These are phyloP conservation scores for Clarireedia monteithiana DNA, from an alignment of 2,329 filamentous ascomycete genomes.

Conservation along the genomic window DNA sequence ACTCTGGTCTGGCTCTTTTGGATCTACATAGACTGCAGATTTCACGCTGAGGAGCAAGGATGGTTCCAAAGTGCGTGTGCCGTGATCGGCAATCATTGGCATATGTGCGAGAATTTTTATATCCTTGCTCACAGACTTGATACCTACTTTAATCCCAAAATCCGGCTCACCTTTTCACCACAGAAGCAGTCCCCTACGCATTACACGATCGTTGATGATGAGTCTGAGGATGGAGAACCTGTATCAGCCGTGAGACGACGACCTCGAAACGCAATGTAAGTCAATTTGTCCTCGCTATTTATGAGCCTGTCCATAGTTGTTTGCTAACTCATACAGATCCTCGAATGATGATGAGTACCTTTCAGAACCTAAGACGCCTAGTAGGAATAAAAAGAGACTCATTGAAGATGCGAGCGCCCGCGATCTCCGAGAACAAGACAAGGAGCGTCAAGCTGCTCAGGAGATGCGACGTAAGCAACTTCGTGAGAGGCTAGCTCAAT, in stretches of 20 bases:
- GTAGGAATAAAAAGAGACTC: constrained; percentile 32
- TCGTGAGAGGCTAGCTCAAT: constrained; percentile 38
- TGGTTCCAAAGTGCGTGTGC: not conserved
- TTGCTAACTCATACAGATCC: not conserved
- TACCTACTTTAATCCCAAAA: constrained; percentile 2
- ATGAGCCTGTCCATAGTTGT: not conserved
- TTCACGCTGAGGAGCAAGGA: constrained; percentile 2
- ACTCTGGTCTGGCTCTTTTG: constrained; percentile 22
- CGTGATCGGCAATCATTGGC: not conserved
- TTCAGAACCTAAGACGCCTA: constrained; percentile 6
- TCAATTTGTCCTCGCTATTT: not conserved
- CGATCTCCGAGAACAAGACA: constrained; percentile 47
- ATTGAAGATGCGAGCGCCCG: constrained; percentile 38
- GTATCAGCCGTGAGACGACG: constrained; percentile 36
- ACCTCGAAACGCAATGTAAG: constrained; percentile 10
- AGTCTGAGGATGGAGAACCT: constrained; percentile 23
- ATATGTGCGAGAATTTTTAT: not conserved
- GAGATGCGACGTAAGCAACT: constrained; percentile 42
- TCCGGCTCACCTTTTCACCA: not conserved
- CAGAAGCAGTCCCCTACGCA: not conserved
- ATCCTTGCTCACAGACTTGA: not conserved
- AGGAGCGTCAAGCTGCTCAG: constrained; percentile 45
- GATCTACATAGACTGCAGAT: constrained; percentile 27
- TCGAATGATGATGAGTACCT: not conserved
- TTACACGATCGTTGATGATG: not conserved